These are phyloP conservation scores for Sphaerosporella brunnea DNA, from an alignment of 495 filamentous ascomycete species.

Conservation along the genomic window DNA sequence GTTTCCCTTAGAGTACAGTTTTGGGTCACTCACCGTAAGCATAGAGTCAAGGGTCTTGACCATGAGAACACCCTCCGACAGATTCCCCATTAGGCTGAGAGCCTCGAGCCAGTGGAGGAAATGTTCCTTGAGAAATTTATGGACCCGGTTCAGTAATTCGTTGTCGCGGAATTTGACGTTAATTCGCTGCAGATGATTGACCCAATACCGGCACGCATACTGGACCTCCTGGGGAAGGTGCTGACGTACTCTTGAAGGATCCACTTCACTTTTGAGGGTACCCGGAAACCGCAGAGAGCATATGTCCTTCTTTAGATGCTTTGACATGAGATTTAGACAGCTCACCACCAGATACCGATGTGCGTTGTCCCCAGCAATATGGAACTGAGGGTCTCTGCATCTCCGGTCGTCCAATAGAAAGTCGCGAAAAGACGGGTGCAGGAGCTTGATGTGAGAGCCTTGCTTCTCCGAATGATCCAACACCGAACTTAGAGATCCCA, in stretches of 20 bases:
- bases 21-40: not conserved
- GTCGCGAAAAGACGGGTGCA: too few relatives aligned
- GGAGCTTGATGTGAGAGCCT: slow-evolving; percentile 12
- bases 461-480: not conserved
- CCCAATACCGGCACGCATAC: too few relatives aligned
- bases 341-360: slow-evolving; percentile 10
- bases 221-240: slow-evolving; percentile 24
- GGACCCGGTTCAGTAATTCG: slow-evolving; percentile 7
- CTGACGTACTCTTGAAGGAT: slow-evolving; percentile 11
- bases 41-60: not conserved
- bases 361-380: slow-evolving; percentile 20
- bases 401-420: slow-evolving; percentile 22
- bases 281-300: slow-evolving; percentile 26
- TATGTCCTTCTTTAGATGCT: slow-evolving; percentile 28
- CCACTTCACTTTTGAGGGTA: slow-evolving; percentile 16
- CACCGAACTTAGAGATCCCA: not conserved
- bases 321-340: slow-evolving; percentile 27
- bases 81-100: slow-evolving; percentile 14
- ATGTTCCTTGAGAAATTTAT: slow-evolving; percentile 7
- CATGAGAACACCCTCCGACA: slow-evolving; percentile 8
- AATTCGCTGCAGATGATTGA: slow-evolving; percentile 30
- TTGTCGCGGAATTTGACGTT: slow-evolving; percentile 14
- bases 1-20: too few relatives aligned
- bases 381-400: slow-evolving; percentile 16
- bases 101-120: slow-evolving; percentile 21